Percentiles rank a stretch among this genome's conserved stretches.
These are phyloP conservation scores for Paramecium primaurelia DNA, from an alignment of 73 alveolate genomes.

Conservation along the genomic window DNA sequence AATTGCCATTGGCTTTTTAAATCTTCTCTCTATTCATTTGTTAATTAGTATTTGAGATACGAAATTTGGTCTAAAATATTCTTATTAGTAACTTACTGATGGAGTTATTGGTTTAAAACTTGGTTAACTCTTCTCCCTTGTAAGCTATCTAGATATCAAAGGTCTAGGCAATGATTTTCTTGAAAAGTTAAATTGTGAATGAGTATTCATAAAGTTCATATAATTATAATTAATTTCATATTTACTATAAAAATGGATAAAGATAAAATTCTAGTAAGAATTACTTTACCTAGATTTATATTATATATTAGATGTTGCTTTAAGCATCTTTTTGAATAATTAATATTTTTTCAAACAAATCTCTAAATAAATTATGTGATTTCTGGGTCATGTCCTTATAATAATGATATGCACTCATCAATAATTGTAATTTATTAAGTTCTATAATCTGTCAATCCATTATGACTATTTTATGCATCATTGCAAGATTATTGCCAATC, in stretches of 20 bases:
- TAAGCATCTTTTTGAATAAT: not conserved
- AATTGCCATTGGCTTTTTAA: not conserved
- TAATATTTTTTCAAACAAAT: not conserved
- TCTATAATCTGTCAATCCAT: not conserved
- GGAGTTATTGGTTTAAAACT: not conserved
- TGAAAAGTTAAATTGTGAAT: not conserved
- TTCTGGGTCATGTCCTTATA: not conserved
- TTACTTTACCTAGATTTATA: not conserved
- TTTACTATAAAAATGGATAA: not conserved
- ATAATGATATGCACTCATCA: not conserved
- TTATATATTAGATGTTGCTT: not conserved
- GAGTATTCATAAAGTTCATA: not conserved
- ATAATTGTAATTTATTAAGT: not conserved
- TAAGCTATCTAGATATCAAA: not conserved
- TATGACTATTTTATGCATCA: constrained; percentile 16
- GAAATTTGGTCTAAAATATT: not conserved
- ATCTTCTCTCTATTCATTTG: not conserved
- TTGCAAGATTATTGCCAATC: constrained; percentile 14
- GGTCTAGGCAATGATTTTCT: not conserved
- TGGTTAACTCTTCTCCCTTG: constrained; percentile 3
- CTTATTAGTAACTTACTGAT: not conserved
- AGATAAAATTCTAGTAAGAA: not conserved
- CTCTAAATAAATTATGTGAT: not conserved
- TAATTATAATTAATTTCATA: not conserved
- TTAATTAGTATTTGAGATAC: not conserved